Base-by-base conservation (phyloP, 495 filamentous ascomycete genomes). In the Daldinia grandis region DNA sequence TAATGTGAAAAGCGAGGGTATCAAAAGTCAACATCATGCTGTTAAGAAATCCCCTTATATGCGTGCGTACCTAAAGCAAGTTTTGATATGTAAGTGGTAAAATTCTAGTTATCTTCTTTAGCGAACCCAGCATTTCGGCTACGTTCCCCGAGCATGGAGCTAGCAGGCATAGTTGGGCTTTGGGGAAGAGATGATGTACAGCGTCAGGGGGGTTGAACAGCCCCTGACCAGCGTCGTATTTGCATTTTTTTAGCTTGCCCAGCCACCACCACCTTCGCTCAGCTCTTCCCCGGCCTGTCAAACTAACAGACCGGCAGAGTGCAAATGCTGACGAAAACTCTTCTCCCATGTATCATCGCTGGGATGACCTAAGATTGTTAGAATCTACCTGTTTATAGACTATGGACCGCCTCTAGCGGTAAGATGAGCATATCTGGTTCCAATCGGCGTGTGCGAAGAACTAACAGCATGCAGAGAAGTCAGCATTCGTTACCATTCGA, bases 201-300 rank as follows among this genome's bases (percentile, higher is more conserved):
- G 61, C 54, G 19, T 54, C 27, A 37, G 58, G 37, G 66, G 28
- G 25, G n/a, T n/a, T 12, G 27, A 15, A 12, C n/a, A 7, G 6
- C 66, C 60, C 59, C 42, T 53, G 25, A 40, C n/a, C 44, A 69
- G 40, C 42, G 66, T 69, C 25, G 35, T 37, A 69, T 69, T 58
- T 44, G 57, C n/a, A 10, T 33, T 33, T 33, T 31, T 37, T 50
- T 30, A 42, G 28, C 50, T 44, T 44, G 21, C 31, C 42, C 17
- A 47, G 42, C 42, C 42, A 51, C 49, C 24, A 51, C 25, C 25
- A 51, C 15, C 25, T 28, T 21, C 14, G 4, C 12, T 28, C 49
- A 25, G 21, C 25, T 51, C 49, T 51, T 54, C 4, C 10, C 24
- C 38, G 31, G n/a, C 40, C 24, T 12, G 38, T 25, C 19, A 8